A percentile compares a stretch with the other conserved stretches of the same genome.
phyloP scores from a whole-genome alignment of 768 basidiomycete genomes.

The Panus rudis region DNA sequence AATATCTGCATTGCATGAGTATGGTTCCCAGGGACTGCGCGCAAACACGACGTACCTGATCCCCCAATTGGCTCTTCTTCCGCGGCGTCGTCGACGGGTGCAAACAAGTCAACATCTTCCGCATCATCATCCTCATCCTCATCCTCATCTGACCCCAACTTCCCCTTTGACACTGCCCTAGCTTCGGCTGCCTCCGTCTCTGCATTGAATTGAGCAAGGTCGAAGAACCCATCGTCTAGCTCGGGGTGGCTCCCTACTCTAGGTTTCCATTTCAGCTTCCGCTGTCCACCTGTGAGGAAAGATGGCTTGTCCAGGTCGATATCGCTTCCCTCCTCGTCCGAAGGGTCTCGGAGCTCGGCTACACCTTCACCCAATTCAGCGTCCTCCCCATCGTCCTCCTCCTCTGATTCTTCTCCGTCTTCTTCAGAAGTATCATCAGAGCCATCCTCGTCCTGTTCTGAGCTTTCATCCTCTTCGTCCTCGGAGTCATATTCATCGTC shows the following conservation, averaged over 20 bases:
- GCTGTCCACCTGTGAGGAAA: slow-evolving; percentile 17
- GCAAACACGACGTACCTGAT: too few relatives aligned
- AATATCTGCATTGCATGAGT: slow-evolving; percentile 35
- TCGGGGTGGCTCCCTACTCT: slow-evolving; percentile 30
- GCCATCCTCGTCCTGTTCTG: slow-evolving; percentile 22
- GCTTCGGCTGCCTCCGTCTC: slow-evolving; percentile 78
- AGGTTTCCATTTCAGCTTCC: slow-evolving; percentile 11
- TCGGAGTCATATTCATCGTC: slow-evolving; percentile 24
- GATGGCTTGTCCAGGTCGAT: slow-evolving; percentile 22
- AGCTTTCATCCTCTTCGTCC: slow-evolving; percentile 20
- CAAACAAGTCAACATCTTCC: slow-evolving; percentile 58
- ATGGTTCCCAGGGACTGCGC: background rate
- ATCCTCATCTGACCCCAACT: slow-evolving; percentile 45
- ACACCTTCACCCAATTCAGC: slow-evolving; percentile 24
- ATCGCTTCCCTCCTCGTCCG: slow-evolving; percentile 19
- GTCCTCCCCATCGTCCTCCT: slow-evolving; percentile 24
- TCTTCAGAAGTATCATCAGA: slow-evolving; percentile 22
- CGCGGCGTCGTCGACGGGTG: slow-evolving; percentile 41
- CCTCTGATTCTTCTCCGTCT: slow-evolving; percentile 17
- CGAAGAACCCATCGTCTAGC: slow-evolving; percentile 89
- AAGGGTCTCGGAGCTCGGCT: slow-evolving; percentile 23
- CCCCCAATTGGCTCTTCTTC: slow-evolving; percentile 36
- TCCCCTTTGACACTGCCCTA: slow-evolving; percentile 51
- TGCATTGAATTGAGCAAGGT: slow-evolving; percentile 79
- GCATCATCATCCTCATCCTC: slow-evolving; percentile 46